phyloP scores from a whole-genome alignment of 345 rosid species.

The Salix exigua region DNA sequence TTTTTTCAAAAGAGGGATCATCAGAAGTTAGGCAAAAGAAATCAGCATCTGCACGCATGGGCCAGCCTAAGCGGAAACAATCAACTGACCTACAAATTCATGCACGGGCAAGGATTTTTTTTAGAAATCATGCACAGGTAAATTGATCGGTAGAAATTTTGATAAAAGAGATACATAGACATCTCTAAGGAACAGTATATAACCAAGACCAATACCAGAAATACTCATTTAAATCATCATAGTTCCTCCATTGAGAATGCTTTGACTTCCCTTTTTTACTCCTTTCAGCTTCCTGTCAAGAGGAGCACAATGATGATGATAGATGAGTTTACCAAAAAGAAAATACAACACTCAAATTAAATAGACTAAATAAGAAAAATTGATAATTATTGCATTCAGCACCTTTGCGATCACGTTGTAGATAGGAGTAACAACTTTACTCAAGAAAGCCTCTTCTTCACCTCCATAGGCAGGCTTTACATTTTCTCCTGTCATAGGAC shows the following conservation, averaged over 20 bases:
- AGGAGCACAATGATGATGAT: constrained; percentile 9
- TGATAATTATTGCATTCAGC: neutral
- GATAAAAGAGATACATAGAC: neutral
- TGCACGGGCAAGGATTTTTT: neutral
- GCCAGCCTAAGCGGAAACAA: constrained; percentile 99
- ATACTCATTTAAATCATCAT: constrained; percentile 94
- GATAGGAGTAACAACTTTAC: constrained; percentile 85
- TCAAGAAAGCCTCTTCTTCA: constrained; percentile 93
- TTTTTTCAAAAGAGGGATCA: constrained; percentile 39
- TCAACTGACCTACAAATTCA: constrained; percentile 72
- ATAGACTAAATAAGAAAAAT: neutral
- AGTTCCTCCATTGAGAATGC: constrained; percentile 99
- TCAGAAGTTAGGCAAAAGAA: constrained; percentile 55
- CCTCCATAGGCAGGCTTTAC: constrained; percentile 98
- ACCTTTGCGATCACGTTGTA: constrained; percentile 83
- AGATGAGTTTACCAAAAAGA: neutral
- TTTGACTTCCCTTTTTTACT: constrained; percentile 83
- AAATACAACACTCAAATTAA: neutral
- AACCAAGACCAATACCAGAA: constrained; percentile 59
- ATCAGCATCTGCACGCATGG: constrained; percentile 96
- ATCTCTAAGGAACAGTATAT: neutral
- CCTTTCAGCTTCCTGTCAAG: constrained; percentile 79
- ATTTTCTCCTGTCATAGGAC: constrained; percentile 98
- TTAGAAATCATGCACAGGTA: constrained; percentile 25
- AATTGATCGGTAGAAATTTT: constrained; percentile 3